Evolutionary conservation across 352 stramenopile species (phyloP).

Genomic region (Phytopythium boreale): DNA sequence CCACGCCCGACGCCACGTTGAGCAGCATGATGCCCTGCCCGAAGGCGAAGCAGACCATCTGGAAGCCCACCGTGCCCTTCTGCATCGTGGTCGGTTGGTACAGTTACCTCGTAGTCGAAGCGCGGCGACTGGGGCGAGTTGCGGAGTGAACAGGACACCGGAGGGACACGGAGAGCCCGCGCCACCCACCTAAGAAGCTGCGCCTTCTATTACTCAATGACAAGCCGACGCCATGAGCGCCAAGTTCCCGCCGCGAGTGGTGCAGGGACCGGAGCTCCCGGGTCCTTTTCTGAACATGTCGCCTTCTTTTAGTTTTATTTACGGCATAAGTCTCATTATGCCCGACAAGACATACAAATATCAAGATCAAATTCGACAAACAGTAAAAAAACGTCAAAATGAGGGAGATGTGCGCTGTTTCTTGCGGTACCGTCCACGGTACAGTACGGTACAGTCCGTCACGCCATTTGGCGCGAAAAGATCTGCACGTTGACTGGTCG

Average conservation of each 20-base stretch:
- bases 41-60: constrained; percentile 61
- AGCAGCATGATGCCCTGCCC: constrained; percentile 69
- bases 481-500: no score
- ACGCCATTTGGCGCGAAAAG: background rate
- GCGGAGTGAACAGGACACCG: background rate
- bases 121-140: background rate
- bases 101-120: background rate
- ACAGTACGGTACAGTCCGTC: background rate
- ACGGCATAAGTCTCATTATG: background rate
- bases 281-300: background rate
- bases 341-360: background rate
- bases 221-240: background rate
- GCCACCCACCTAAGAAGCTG: background rate
- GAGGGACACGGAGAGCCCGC: background rate
- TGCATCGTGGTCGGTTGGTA: constrained; percentile 10
- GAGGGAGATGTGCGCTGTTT: no score
- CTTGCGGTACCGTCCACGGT: no score
- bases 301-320: background rate
- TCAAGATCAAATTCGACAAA: background rate
- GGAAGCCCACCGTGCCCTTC: constrained; percentile 25
- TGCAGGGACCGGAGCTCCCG: background rate
- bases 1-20: constrained; percentile 49
- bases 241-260: background rate
- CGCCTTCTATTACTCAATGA: background rate
- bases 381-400: background rate